phyloP scores from a whole-genome alignment of 805 yeast genomes.

The Candida patagonica region DNA sequence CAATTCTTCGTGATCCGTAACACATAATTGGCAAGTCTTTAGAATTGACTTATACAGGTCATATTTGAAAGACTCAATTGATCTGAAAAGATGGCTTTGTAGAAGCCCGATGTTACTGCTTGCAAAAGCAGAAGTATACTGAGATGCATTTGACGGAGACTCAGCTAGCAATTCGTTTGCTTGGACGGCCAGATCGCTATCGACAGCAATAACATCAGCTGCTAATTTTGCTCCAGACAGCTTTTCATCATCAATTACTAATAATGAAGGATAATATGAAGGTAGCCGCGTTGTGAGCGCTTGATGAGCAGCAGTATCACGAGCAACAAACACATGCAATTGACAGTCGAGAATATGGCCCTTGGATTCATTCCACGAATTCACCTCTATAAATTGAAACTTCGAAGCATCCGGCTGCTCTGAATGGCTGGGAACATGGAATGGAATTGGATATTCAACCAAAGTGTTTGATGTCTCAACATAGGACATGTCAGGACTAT shows the following conservation, averaged over 20 bases:
- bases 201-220: constrained; percentile 10
- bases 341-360: constrained; percentile 24
- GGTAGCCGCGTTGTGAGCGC: constrained; percentile 14
- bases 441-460: constrained; percentile 23
- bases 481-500: constrained; percentile 21
- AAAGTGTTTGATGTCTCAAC: constrained; percentile 27
- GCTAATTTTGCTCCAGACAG: constrained; percentile 6
- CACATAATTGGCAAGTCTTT: constrained; percentile 22
- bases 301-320: constrained; percentile 11
- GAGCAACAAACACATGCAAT: constrained; percentile 18
- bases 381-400: constrained; percentile 25
- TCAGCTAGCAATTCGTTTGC: constrained; percentile 20
- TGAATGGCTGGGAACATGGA: constrained; percentile 14
- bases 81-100: constrained; percentile 41
- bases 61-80: constrained; percentile 9
- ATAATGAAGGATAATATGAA: constrained; percentile 18
- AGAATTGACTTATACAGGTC: constrained; percentile 20
- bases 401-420: constrained; percentile 16
- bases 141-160: constrained; percentile 22
- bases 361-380: constrained; percentile 20
- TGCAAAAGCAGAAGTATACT: constrained; percentile 29
- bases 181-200: constrained; percentile 16
- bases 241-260: constrained; percentile 13
- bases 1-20: constrained; percentile 8
- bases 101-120: constrained; percentile 29